Evolutionary conservation across 2,329 filamentous ascomycete species (phyloP), one percentile per base, ranked within the genome.

Genomic region (Plenodomus tracheiphilus): DNA sequence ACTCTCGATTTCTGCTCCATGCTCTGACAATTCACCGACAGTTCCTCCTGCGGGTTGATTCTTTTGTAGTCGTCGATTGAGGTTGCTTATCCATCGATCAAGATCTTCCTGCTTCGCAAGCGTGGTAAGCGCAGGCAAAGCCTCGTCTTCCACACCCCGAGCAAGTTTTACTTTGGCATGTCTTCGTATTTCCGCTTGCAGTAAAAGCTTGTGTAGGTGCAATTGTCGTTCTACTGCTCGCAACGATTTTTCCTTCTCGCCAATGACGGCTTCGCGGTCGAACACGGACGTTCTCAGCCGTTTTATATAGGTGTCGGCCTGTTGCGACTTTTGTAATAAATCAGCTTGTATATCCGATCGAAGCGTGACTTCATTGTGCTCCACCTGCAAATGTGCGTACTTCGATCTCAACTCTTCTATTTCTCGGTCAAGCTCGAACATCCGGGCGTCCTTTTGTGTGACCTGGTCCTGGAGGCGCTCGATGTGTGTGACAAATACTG

Each of bases 121-220:
- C 2, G 64, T 46, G 2, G 53, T 59, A 15, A 69, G 57, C 19
- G 66, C 66, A 2, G 67, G 68, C 15, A 67, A 53, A 3, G 64
- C 53, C n/a, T 68, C 51, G 9, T 59, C 55, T 5, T 65, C 47
- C n/a, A 44, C 41, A 39, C 58, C 43, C 13, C 57, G 36, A 25
- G 59, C 50, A n/a, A 66, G 46, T 20, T 60, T 55, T 21, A 61
- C 56, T 15, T 55, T 66, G 4, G 69, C 69, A 51, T 75, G 69
- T 17, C 66, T 69, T 36, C 74, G 64, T 25, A 77, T 68, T 46
- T 77, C 74, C 0, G 67, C 61, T 25, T 76, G 67, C 6, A 77
- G 56, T 2, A 78, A 60, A 1, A 69, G 56, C 38, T 73, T 70
- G 51, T 74, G 70, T 20, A 69, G 66, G 30, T 76, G 73, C 9